Conservation (phyloP, 176 grass and related monocot genomes). For the bread wheat (Triticum aestivum) region IWGSC_CS_RefSeq_v2.1 NC_057802.1:92404582-92405081, state of each 20-base stretch:
- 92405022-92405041: not conserved
- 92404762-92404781: not conserved
- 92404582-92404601: not conserved
- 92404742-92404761: not conserved
- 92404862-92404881: not conserved
- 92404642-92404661: not conserved
- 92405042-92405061: not conserved
- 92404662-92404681: not conserved
- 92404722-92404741: not conserved
- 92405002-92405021: not conserved
- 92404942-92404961: not conserved
- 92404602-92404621: not conserved
- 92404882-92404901: constrained; percentile 16
- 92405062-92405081: not conserved
- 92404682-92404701: not conserved
- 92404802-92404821: not conserved
- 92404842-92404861: not conserved
- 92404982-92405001: not conserved
- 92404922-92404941: not conserved
- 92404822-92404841: no score
- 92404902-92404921: not conserved
- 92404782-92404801: no score
- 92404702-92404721: not conserved
- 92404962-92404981: not conserved
- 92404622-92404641: no score